phyloP scores from a whole-genome alignment of 2,329 filamentous ascomycete species.

The Tricladium varicosporioides region DNA sequence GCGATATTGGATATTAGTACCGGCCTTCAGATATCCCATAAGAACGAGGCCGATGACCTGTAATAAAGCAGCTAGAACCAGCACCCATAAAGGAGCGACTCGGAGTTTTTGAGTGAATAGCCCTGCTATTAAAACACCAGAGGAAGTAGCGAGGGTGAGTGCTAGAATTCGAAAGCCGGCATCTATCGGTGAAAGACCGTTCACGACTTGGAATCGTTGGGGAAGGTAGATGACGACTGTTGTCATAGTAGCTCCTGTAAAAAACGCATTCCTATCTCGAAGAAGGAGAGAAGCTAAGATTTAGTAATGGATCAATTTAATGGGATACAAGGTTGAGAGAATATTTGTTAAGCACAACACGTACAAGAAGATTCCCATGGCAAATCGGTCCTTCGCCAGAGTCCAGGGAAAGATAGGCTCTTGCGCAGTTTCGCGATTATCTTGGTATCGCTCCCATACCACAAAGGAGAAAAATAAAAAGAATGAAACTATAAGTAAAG shows the following conservation, averaged over 20 bases:
- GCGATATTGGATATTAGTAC: neutral
- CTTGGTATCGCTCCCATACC: no score
- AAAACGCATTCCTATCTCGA: slow-evolving; percentile 1
- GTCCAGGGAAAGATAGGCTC: no score
- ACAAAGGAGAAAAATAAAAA: no score
- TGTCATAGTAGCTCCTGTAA: neutral
- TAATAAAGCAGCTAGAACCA: neutral
- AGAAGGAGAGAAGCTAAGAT: no score
- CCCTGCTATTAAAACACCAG: neutral
- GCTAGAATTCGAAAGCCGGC: neutral
- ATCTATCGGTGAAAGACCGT: neutral
- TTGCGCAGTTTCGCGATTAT: no score
- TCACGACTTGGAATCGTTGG: neutral
- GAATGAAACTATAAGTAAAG: no score
- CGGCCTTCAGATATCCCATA: neutral
- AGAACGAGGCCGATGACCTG: neutral
- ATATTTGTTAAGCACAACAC: no score
- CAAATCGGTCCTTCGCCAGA: no score
- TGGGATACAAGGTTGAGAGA: no score
- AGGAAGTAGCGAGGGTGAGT: neutral
- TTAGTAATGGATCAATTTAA: no score
- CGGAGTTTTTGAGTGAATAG: neutral
- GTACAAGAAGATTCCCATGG: no score
- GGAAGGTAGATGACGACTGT: neutral
- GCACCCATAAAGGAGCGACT: neutral